Evolutionary conservation across 2,329 filamentous ascomycete genomes (phyloP).

Genomic region (Epichloe gansuensis): DNA sequence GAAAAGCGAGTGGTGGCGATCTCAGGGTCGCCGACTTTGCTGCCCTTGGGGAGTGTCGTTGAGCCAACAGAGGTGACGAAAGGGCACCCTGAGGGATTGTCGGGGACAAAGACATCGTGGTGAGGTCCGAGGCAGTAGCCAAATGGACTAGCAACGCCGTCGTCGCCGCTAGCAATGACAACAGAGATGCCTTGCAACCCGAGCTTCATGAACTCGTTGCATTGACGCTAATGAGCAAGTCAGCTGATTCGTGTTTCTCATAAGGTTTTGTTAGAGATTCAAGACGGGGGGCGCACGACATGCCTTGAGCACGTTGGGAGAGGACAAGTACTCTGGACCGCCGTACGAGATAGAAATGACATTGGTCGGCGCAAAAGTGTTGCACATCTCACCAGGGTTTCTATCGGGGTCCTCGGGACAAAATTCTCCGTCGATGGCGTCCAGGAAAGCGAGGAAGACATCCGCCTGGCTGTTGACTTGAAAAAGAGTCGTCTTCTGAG

Average conservation of each 20-base stretch:
- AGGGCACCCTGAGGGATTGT: slow-evolving; percentile 33
- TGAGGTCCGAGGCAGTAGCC: slow-evolving; percentile 13
- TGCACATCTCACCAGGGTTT: slow-evolving; percentile 22
- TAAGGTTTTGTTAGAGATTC: too few species aligned
- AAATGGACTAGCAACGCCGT: slow-evolving; percentile 9
- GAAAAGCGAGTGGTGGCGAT: slow-evolving; percentile 23
- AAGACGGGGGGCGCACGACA: background rate
- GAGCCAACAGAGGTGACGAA: slow-evolving; percentile 38
- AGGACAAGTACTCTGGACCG: slow-evolving; percentile 20
- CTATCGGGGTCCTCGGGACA: slow-evolving; percentile 35
- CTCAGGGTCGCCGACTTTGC: slow-evolving; percentile 5
- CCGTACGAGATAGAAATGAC: slow-evolving; percentile 30
- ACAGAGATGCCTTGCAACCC: slow-evolving; percentile 29
- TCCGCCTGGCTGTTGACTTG: slow-evolving; percentile 26
- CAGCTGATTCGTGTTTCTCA: background rate
- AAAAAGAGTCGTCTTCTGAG: slow-evolving; percentile 36
- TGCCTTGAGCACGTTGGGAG: slow-evolving; percentile 28
- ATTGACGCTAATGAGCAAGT: slow-evolving; percentile 19
- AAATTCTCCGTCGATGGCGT: slow-evolving; percentile 39
- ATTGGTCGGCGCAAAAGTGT: slow-evolving; percentile 18
- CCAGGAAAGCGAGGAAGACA: slow-evolving; percentile 29
- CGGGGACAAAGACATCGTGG: slow-evolving; percentile 32
- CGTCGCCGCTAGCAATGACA: slow-evolving; percentile 24
- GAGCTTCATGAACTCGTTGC: slow-evolving; percentile 32
- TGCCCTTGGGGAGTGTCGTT: slow-evolving; percentile 21